Evolutionary conservation across 2,329 filamentous ascomycete species (phyloP), one percentile per base, ranked within the genome.

Genomic region (Fusarium irregulare): DNA sequence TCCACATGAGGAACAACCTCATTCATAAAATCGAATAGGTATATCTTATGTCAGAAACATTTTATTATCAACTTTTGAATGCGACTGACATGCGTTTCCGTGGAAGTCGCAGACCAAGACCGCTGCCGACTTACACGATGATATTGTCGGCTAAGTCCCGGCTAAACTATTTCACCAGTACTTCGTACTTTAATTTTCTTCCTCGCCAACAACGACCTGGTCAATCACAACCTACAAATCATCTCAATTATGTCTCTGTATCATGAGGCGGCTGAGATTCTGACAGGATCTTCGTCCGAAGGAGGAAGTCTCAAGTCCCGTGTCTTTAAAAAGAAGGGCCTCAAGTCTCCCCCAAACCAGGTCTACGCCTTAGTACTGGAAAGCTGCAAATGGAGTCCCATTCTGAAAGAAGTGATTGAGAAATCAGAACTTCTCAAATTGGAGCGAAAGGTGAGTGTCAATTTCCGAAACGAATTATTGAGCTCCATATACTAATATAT

Each of bases 401-500:
- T 98, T 4, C 82, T 99, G 49, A 93, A 93, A 75, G 94, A 97
- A 76, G 91, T 98, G n/a, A 89, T 99, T 76, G 93, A 98, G 73
- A 89, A 87, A 70, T 87, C 93, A 2, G 91, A 89, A 6, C 82
- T 98, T 37, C 82, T 98, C 37, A 86, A 86, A n/a, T 82, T 90
- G 12, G 96, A 99, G 83, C 91, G 89, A 70, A 97, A 97, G 89
- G 94, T 96, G 78, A 71, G 42, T 27, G 16, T 7, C 46, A 81
- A 9, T 30, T 14, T 21, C 25, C 8, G 5, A 37, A 13, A 27
- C 30, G 4, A n/a, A 13, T 7, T 6, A 11, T 4, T 32, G 30
- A 14, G 18, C 7, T 20, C 1, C 4, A 6, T 25, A 46, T 44
- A n/a, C 41, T 56, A 28, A 72, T 6, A 9, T 13, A 4, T 37